Evolutionary conservation across 2,329 filamentous ascomycete species (phyloP).

Genomic region (Colletotrichum endophyticum): DNA sequence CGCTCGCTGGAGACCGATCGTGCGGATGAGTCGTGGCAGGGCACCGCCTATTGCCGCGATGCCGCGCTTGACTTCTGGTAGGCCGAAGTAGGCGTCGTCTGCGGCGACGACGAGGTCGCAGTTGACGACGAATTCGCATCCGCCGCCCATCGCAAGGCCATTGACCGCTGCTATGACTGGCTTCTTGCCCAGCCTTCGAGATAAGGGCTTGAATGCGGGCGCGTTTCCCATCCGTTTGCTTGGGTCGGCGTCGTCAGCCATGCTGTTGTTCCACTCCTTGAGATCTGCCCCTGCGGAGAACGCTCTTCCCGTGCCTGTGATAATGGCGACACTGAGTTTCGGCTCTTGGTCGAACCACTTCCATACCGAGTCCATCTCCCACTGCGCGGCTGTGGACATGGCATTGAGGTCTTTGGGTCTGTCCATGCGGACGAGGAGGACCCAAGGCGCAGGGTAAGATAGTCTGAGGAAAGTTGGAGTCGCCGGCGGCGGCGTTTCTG

Average conservation of each 20-base stretch:
- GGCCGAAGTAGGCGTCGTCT: constrained; percentile 53
- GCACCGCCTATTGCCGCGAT: constrained; percentile 58
- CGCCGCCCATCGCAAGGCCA: constrained; percentile 60
- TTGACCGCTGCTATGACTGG: constrained; percentile 66
- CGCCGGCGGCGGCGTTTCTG: constrained; percentile 34
- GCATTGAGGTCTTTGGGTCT: constrained; percentile 43
- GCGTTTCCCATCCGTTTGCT: constrained; percentile 22
- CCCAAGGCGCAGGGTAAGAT: constrained; percentile 44
- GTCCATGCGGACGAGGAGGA: constrained; percentile 45
- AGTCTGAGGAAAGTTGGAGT: constrained; percentile 35
- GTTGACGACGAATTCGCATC: constrained; percentile 60
- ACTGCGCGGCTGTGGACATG: constrained; percentile 43
- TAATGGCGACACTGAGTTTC: constrained; percentile 48
- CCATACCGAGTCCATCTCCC: constrained; percentile 51
- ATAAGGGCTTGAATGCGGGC: constrained; percentile 37
- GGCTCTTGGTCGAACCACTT: constrained; percentile 59
- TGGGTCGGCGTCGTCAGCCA: constrained; percentile 24
- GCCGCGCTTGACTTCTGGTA: constrained; percentile 60
- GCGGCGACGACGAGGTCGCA: constrained; percentile 60
- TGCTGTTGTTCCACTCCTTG: constrained; percentile 48
- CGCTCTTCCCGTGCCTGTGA: constrained; percentile 57
- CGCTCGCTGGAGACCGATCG: constrained; percentile 26
- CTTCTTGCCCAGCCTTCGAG: constrained; percentile 50
- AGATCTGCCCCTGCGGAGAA: constrained; percentile 62
- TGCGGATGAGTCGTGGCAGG: constrained; percentile 54